Evolutionary conservation across 306 rosid species (phyloP), one percentile per base, ranked within the genome.

Genomic region (Rosa persica): DNA sequence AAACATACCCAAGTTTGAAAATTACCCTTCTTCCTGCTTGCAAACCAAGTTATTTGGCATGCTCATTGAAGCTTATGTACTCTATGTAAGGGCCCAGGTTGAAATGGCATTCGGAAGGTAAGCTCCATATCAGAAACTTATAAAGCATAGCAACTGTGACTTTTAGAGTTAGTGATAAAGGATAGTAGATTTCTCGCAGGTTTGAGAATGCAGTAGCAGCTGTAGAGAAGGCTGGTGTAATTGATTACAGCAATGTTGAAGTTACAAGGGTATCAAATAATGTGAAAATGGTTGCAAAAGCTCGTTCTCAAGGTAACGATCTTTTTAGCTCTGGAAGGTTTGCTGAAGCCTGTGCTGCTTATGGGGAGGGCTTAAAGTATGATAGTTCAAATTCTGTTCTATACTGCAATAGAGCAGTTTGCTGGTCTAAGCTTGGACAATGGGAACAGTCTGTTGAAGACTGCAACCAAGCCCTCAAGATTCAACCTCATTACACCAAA

Each of bases 81-180:
- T 76, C 80, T 89, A 80, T 78, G 93, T 92, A 16, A 79, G 81
- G 5, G 91, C 98, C 20, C 92, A 90, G 85, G 87, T 92, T 67
- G 96, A 94, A 72, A 92, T 92, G 98, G 97, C 98, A 40, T n/a
- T 89, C 23, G 98, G 98, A 87, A 94, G 96, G 98, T 94, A 88
- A 76, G 78, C 52, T 57, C 49, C 15, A 60, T 8, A 39, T 51
- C 39, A 60, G 67, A 61, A 66, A 70, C 68, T 49, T 51, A 30
- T 39, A 61, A 69, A 27, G 47, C 36, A 69, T 70, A 60, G 49
- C 62, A 48, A 39, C 40, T 8, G 30, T 9, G 27, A 77, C 54
- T 67, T 78, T 55, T 73, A 22, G 78, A 73, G 39, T 79, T 73
- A 84, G 82, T 76, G 67, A 83, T 80, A 77, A 83, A 70, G 75